phyloP scores from a whole-genome alignment of 345 rosid genomes.

The Populus alba region DNA sequence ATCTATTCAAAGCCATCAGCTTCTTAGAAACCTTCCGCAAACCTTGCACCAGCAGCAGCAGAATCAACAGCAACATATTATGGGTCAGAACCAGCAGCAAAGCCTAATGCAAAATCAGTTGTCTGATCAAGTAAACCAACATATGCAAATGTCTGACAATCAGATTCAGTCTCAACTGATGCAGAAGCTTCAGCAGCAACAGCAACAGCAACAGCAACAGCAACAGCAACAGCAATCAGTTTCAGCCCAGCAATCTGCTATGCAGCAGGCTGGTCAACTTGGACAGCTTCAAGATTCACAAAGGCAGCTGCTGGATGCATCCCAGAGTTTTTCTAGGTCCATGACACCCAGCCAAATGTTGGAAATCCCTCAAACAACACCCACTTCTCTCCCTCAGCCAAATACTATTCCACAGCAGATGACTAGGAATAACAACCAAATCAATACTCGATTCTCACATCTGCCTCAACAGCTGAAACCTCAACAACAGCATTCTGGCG shows the following conservation, averaged over 20 bases:
- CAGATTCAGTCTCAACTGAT: slow-evolving; percentile 63
- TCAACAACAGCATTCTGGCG: slow-evolving; percentile 43
- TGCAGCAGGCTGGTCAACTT: slow-evolving; percentile 46
- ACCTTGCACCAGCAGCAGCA: slow-evolving; percentile 51
- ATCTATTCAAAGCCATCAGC: slow-evolving; percentile 43
- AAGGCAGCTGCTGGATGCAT: slow-evolving; percentile 47
- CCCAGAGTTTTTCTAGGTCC: slow-evolving; percentile 53
- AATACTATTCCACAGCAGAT: slow-evolving; percentile 39
- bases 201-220: slow-evolving; percentile 69
- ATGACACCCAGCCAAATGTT: slow-evolving; percentile 34
- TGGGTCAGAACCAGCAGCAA: slow-evolving; percentile 48
- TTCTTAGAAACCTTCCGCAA: slow-evolving; percentile 47
- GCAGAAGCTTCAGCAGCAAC: slow-evolving; percentile 78
- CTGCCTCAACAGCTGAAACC: slow-evolving; percentile 35
- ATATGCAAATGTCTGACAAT: slow-evolving; percentile 45
- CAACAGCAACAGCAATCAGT: slow-evolving; percentile 61
- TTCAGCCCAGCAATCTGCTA: slow-evolving; percentile 42
- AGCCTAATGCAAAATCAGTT: slow-evolving; percentile 37
- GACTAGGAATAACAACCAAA: slow-evolving; percentile 32
- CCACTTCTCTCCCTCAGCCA: slow-evolving; percentile 41
- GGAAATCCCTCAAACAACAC: slow-evolving; percentile 43
- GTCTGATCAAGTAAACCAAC: slow-evolving; percentile 47
- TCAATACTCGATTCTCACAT: slow-evolving; percentile 39
- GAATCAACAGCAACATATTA: slow-evolving; percentile 36
- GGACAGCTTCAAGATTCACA: slow-evolving; percentile 51